Evolutionary conservation across 2,329 filamentous ascomycete genomes (phyloP).

Genomic region (Aspergillus ustus): DNA sequence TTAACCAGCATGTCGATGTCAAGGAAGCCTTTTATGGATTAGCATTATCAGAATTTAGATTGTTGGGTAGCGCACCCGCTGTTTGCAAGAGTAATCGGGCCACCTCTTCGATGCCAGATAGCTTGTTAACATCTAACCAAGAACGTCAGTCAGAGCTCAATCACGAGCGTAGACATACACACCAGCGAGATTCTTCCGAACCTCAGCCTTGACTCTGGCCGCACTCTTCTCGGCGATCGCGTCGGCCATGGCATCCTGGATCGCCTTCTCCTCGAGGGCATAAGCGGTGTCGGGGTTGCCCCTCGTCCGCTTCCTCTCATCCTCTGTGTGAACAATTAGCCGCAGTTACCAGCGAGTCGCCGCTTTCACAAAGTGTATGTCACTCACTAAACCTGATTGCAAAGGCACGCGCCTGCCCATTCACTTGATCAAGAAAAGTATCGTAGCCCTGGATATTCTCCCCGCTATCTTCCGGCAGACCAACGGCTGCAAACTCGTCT

Average conservation of each 20-base stretch:
- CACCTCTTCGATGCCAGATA: conserved; percentile 20
- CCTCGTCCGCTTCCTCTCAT: background rate
- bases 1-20: conserved; percentile 48
- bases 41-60: background rate
- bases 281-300: background rate
- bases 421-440: conserved; percentile 12
- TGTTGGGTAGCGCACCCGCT: conserved; percentile 14
- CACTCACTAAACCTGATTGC: conserved; percentile 7
- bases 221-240: conserved; percentile 10
- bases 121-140: background rate
- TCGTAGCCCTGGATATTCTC: conserved; percentile 28
- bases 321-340: background rate
- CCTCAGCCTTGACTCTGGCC: conserved; percentile 2
- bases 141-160: background rate
- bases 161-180: background rate
- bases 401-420: conserved; percentile 5
- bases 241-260: background rate
- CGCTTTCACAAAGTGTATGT: background rate
- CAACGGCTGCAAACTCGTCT: conserved; percentile 21
- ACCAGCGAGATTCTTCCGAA: background rate
- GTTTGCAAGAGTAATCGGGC: conserved; percentile 41
- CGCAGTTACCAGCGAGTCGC: background rate
- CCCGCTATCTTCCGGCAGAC: conserved; percentile 34
- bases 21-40: conserved; percentile 32
- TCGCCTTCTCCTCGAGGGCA: background rate